Conservation (phyloP, 2,329 filamentous ascomycete species). For the Nothophaeocryptopus gaeumannii region DNA sequence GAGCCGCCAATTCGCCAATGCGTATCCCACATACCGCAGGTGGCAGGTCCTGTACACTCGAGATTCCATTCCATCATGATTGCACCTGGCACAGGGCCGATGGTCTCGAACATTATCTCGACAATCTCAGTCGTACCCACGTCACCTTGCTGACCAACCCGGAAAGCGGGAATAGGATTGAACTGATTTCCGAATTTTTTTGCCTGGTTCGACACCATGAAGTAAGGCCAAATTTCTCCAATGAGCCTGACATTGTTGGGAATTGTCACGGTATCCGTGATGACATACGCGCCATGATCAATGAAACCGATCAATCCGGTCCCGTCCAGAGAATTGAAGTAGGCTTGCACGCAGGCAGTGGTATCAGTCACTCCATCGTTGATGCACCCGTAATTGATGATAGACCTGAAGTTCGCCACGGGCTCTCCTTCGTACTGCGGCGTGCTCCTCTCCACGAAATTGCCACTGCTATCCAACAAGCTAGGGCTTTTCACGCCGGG, state of each 20-base stretch:
- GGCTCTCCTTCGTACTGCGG: slow-evolving; percentile 76
- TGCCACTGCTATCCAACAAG: slow-evolving; percentile 64
- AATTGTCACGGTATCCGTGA: slow-evolving; percentile 52
- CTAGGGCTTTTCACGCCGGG: slow-evolving; percentile 61
- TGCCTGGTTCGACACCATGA: slow-evolving; percentile 67
- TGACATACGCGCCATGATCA: slow-evolving; percentile 62
- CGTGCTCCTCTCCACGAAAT: slow-evolving; percentile 76
- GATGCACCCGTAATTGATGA: slow-evolving; percentile 55
- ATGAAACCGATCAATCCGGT: slow-evolving; percentile 60
- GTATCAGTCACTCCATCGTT: slow-evolving; percentile 86
- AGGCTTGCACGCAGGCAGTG: slow-evolving; percentile 75
- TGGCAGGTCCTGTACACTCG: slow-evolving; percentile 61
- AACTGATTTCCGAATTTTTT: slow-evolving; percentile 65
- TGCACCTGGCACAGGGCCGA: slow-evolving; percentile 76
- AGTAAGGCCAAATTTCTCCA: slow-evolving; percentile 56
- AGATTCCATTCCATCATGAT: slow-evolving; percentile 92
- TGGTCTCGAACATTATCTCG: slow-evolving; percentile 80
- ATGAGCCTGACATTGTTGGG: slow-evolving; percentile 52
- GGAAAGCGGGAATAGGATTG: slow-evolving; percentile 76
- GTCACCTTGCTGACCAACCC: slow-evolving; percentile 75
- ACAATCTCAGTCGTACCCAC: slow-evolving; percentile 78
- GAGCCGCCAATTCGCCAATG: slow-evolving; percentile 70
- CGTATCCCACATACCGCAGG: slow-evolving; percentile 83
- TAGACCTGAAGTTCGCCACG: slow-evolving; percentile 69
- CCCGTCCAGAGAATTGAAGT: slow-evolving; percentile 64